These are phyloP conservation scores for Silene vulgaris DNA, from an alignment of 179 eudicot genomes.

Conservation along the genomic window DNA sequence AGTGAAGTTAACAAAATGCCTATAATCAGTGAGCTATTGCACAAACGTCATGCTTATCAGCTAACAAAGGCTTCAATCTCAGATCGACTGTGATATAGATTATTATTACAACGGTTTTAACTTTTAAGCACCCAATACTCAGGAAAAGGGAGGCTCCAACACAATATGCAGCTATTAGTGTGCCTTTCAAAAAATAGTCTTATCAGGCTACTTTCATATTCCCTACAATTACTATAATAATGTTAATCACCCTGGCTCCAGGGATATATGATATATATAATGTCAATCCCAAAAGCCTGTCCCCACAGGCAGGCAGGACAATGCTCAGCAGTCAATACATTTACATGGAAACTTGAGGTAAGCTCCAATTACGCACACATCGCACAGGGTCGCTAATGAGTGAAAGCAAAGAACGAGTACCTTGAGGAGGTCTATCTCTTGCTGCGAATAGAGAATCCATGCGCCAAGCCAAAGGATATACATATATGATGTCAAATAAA, in stretches of 20 bases:
- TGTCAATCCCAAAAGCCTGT: not conserved
- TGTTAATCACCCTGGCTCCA: not conserved
- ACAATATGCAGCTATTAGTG: not conserved
- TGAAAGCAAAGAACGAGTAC: conserved; percentile 31
- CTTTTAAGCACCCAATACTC: not conserved
- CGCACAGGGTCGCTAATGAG: conserved; percentile 4
- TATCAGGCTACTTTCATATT: not conserved
- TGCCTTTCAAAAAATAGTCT: not conserved
- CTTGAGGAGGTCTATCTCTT: conserved; percentile 99
- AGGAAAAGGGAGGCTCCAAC: not conserved
- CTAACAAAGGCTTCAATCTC: not conserved
- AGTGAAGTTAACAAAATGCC: conserved; percentile 2
- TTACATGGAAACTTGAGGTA: conserved; percentile 15
- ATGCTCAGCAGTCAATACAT: conserved; percentile 40
- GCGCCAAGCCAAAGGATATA: conserved; percentile 23
- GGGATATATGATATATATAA: not conserved
- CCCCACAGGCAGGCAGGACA: conserved; percentile 8
- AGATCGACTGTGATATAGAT: conserved; percentile 2
- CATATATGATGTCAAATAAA: conserved; percentile 25
- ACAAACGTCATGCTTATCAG: not conserved
- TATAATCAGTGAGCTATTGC: not conserved
- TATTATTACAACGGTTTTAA: not conserved
- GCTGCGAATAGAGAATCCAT: conserved; percentile 48
- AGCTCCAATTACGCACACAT: conserved; percentile 56
- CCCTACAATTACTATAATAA: not conserved